Evolutionary conservation across 1,284 basidiomycete species (phyloP).

Genomic region (Cutaneotrichosporon sp.): DNA sequence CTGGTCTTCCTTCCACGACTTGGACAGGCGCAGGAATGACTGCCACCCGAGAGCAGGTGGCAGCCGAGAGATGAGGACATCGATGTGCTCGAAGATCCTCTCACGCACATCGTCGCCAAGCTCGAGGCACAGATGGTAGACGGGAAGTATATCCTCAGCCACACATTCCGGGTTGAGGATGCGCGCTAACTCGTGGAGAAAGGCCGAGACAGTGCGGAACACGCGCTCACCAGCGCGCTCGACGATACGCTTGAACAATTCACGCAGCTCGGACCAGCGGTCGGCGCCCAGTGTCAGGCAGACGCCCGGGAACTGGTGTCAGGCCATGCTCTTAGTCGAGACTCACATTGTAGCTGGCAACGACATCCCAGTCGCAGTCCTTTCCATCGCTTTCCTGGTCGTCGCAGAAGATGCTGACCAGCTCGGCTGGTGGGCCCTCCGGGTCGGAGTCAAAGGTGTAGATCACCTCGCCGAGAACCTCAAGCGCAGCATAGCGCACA

Average conservation of each 20-base stretch:
- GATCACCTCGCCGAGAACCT: conserved; percentile 87
- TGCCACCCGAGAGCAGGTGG: conserved; percentile 57
- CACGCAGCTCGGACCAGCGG: conserved; percentile 75
- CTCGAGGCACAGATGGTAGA: conserved; percentile 66
- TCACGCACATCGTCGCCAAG: conserved; percentile 69
- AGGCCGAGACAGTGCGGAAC: conserved; percentile 63
- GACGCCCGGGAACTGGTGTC: conserved; percentile 72
- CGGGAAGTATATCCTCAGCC: conserved; percentile 66
- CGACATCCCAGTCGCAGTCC: conserved; percentile 72
- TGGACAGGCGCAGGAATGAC: conserved; percentile 61
- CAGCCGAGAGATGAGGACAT: conserved; percentile 62
- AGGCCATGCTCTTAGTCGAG: background rate
- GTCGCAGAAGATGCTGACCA: conserved; percentile 71
- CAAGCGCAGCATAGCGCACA: conserved; percentile 79
- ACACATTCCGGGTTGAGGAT: conserved; percentile 74
- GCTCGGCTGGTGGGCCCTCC: conserved; percentile 70
- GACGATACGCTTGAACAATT: conserved; percentile 65
- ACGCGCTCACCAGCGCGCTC: conserved; percentile 58
- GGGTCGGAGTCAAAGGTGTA: conserved; percentile 72
- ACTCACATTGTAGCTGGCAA: conserved; percentile 81
- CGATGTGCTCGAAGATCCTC: conserved; percentile 61
- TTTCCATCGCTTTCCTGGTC: conserved; percentile 23
- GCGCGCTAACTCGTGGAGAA: conserved; percentile 83
- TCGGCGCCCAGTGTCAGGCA: conserved; percentile 73
- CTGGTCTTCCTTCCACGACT: conserved; percentile 63